phyloP scores from a whole-genome alignment of 164 flowering plant species.

The Vitis vinifera region DNA sequence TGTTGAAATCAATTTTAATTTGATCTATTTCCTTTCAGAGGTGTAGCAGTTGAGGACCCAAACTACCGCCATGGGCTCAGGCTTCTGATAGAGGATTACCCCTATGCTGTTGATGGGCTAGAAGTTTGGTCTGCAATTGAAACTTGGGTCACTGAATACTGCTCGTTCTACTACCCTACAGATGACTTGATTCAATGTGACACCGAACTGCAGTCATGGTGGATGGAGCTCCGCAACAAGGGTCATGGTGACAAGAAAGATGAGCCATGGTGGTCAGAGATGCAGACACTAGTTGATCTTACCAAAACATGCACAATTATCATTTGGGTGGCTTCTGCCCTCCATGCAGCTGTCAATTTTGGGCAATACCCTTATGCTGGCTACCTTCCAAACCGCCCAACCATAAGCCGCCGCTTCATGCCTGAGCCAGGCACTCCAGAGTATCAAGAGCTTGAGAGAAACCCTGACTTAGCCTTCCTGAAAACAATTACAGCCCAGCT shows the following conservation, averaged over 20 bases:
- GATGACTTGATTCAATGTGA: conserved; percentile 51
- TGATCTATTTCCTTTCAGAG: conserved; percentile 41
- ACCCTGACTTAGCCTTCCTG: conserved; percentile 62
- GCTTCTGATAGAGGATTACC: conserved; percentile 79
- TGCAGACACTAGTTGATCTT: conserved; percentile 57
- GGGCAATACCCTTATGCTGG: conserved; percentile 93
- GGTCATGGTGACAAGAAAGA: conserved; percentile 82
- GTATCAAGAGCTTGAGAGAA: conserved; percentile 53
- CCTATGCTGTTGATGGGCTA: conserved; percentile 84
- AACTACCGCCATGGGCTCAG: conserved; percentile 54
- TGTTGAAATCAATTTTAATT: not conserved
- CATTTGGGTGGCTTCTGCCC: conserved; percentile 88
- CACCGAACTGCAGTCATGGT: conserved; percentile 81
- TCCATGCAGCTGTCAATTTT: conserved; percentile 86
- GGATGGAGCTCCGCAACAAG: conserved; percentile 64
- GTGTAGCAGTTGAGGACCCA: conserved; percentile 66
- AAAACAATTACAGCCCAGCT: conserved; percentile 71
- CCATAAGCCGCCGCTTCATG: conserved; percentile 78
- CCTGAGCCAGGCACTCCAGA: conserved; percentile 72
- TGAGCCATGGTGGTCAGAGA: conserved; percentile 77
- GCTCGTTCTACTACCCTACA: conserved; percentile 58
- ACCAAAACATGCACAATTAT: conserved; percentile 59
- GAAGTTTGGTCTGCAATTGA: conserved; percentile 85
- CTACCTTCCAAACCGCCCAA: conserved; percentile 84
- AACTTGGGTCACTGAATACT: conserved; percentile 72